These are phyloP conservation scores for Bassia scoparia DNA, from an alignment of 148 eudicot genomes.

Conservation along the genomic window DNA sequence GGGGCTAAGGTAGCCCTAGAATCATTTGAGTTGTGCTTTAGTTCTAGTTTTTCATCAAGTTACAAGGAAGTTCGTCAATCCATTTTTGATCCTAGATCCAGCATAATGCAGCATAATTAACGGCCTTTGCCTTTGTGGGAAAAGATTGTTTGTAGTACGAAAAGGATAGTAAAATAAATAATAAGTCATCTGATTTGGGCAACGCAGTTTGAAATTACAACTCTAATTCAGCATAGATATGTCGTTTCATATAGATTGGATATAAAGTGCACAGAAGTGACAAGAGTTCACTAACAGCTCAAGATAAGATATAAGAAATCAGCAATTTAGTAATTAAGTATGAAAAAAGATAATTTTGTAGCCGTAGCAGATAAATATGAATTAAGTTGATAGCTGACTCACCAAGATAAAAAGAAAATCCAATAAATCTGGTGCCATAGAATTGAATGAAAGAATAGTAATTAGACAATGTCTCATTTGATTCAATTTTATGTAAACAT, in stretches of 20 bases:
- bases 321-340: constrained; percentile 3
- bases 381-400: constrained; percentile 19
- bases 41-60: constrained; percentile 68
- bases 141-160: neutral
- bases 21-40: constrained; percentile 73
- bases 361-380: constrained; percentile 6
- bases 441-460: no score
- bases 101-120: neutral
- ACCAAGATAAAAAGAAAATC: constrained; percentile 72
- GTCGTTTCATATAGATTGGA: neutral
- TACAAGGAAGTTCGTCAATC: constrained; percentile 74
- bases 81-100: constrained; percentile 67
- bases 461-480: no score
- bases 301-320: constrained; percentile 2
- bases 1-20: constrained; percentile 84
- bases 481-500: no score
- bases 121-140: no score
- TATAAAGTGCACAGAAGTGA: neutral
- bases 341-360: neutral
- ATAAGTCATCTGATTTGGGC: neutral
- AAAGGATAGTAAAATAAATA: neutral
- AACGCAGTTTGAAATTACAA: no score
- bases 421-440: no score
- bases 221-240: neutral
- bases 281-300: neutral